Conservation (phyloP, 1,284 basidiomycete genomes). For the Trichosporon coremiiforme region DNA sequence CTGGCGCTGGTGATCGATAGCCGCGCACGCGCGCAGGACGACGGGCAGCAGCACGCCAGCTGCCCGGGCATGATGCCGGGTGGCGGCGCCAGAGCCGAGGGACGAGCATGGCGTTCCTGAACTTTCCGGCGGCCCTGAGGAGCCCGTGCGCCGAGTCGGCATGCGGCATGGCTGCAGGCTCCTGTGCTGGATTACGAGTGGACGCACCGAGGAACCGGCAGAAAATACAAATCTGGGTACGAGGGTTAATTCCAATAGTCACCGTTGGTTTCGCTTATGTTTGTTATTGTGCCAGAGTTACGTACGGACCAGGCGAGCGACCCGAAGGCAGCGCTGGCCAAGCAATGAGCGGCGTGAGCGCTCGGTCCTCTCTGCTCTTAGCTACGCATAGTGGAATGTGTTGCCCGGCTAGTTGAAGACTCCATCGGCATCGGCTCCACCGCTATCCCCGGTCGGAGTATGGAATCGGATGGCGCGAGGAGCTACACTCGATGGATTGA, state of each 20-base stretch:
- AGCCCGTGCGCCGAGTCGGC: constrained; percentile 3
- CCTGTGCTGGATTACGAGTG: constrained; percentile 11
- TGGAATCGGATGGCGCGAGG: constrained; percentile 3
- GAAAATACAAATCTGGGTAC: neutral
- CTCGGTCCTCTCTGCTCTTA: neutral
- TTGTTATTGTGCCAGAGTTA: neutral
- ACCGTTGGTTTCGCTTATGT: neutral
- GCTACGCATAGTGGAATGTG: neutral
- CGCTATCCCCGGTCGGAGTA: neutral
- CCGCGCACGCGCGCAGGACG: too few species aligned
- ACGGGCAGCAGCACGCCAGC: too few species aligned
- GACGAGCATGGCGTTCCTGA: neutral
- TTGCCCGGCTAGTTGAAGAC: neutral
- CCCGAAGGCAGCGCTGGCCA: neutral
- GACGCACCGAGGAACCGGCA: neutral
- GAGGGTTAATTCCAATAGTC: neutral
- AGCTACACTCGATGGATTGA: neutral
- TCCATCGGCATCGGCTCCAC: neutral
- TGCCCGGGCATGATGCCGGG: neutral
- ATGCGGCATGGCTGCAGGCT: neutral
- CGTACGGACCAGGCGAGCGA: neutral
- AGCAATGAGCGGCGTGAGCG: neutral
- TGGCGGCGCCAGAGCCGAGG: neutral
- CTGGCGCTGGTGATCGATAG: too few species aligned
- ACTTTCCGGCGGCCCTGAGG: constrained; percentile 5